phyloP scores from a whole-genome alignment of 2,329 filamentous ascomycete species.

The Nigrospora oryzae region DNA sequence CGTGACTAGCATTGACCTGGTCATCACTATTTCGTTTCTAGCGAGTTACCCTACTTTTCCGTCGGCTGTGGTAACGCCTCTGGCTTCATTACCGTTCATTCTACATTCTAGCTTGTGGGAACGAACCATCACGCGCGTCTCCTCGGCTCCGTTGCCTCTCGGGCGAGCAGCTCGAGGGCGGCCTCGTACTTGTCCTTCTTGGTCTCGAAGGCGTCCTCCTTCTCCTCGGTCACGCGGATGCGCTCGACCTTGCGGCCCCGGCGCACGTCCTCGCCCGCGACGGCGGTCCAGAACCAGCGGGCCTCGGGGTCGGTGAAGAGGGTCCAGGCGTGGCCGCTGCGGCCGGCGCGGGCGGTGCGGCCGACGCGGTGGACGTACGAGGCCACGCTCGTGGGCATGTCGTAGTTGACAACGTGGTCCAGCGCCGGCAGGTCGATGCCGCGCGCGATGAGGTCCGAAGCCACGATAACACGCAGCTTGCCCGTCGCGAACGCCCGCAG shows the following conservation, averaged over 20 bases:
- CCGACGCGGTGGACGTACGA: constrained; percentile 90
- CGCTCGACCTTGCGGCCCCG: constrained; percentile 42
- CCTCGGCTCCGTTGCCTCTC: background rate
- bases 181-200: constrained; percentile 1
- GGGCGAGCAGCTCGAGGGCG: background rate
- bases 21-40: too few relatives aligned
- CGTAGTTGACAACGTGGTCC: constrained; percentile 87
- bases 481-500: constrained; percentile 56
- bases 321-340: constrained; percentile 73
- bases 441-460: constrained; percentile 86
- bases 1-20: too few relatives aligned
- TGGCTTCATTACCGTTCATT: too few relatives aligned
- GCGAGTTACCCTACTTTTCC: too few relatives aligned
- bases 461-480: constrained; percentile 67
- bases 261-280: constrained; percentile 47
- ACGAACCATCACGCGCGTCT: background rate
- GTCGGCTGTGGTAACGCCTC: too few relatives aligned
- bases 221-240: constrained; percentile 30
- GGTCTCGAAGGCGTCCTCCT: constrained; percentile 3
- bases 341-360: constrained; percentile 77
- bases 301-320: constrained; percentile 75
- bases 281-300: constrained; percentile 84
- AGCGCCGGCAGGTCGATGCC: constrained; percentile 77
- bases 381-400: constrained; percentile 71
- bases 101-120: too few relatives aligned